phyloP scores from a whole-genome alignment of 495 filamentous ascomycete species.

The Hypoxylon cercidicola region DNA sequence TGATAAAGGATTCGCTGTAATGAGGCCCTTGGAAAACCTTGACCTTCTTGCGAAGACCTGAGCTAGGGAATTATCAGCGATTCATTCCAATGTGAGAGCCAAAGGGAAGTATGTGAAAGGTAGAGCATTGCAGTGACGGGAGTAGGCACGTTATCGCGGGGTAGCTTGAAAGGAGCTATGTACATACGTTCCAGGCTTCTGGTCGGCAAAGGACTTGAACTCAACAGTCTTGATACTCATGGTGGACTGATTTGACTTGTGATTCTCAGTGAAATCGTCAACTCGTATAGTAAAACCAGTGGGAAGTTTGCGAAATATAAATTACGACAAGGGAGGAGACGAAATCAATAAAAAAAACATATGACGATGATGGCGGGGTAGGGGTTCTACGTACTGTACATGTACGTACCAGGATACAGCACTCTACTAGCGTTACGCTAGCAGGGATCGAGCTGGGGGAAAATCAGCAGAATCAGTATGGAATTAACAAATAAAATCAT shows the following conservation, averaged over 20 bases:
- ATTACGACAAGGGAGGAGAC: conserved; percentile 22
- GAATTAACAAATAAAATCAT: conserved; percentile 8
- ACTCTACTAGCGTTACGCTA: too few relatives aligned
- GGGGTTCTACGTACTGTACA: not conserved
- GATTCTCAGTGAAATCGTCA: not conserved
- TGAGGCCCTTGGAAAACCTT: conserved; percentile 94
- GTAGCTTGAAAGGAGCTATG: conserved; percentile 46
- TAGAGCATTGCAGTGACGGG: not conserved
- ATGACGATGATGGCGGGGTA: conserved; percentile 43
- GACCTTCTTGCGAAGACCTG: conserved; percentile 98
- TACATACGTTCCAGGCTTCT: conserved; percentile 99
- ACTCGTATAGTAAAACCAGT: not conserved
- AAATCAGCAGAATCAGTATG: not conserved
- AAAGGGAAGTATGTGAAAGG: conserved; percentile 1
- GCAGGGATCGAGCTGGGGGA: too few relatives aligned
- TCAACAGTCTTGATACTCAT: conserved; percentile 83
- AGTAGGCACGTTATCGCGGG: conserved; percentile 16
- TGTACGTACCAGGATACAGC: too few relatives aligned
- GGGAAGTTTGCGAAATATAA: conserved; percentile 15
- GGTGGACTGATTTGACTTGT: conserved; percentile 12
- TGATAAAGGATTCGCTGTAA: conserved; percentile 95
- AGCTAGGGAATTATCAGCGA: conserved; percentile 65
- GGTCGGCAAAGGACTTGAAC: conserved; percentile 85
- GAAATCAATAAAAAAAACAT: conserved; percentile 36
- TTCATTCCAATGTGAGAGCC: conserved; percentile 5